Conservation (phyloP, 257 asterid species). For the Scutellaria galericulata region DNA sequence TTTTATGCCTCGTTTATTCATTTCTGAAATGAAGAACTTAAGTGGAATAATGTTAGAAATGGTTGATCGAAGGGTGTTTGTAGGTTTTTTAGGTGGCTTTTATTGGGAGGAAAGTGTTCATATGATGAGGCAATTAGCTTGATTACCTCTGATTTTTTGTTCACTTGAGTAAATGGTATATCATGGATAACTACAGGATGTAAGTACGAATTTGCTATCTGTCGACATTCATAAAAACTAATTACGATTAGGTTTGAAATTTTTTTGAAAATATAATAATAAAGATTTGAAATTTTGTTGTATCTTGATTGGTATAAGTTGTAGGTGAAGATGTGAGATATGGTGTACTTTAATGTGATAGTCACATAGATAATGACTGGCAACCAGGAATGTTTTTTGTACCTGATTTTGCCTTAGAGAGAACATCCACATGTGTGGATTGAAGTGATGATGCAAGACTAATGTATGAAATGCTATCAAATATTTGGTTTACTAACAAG, state of each 20-base stretch:
- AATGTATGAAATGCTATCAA: conserved; percentile 1
- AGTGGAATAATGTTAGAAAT: conserved; percentile 4
- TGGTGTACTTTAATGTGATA: not conserved
- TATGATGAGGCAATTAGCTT: conserved; percentile 17
- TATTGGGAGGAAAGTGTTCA: not conserved
- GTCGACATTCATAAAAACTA: not conserved
- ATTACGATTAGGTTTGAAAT: not conserved
- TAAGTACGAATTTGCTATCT: conserved; percentile 2
- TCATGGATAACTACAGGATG: not conserved
- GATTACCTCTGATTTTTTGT: not conserved
- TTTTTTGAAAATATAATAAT: too few relatives aligned
- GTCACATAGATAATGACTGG: not conserved
- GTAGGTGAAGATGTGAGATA: too few relatives aligned
- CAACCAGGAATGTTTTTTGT: not conserved
- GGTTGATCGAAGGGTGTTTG: not conserved
- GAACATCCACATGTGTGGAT: not conserved
- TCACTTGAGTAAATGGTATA: not conserved
- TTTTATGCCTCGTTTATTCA: not conserved
- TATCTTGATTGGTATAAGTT: not conserved
- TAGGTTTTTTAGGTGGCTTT: not conserved
- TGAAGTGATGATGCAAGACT: conserved; percentile 18
- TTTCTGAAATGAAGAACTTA: not conserved
- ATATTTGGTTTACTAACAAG: not conserved
- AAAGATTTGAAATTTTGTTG: not conserved
- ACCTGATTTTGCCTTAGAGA: not conserved